These are phyloP conservation scores for Silene conica DNA, from an alignment of 148 eudicot genomes.

Conservation along the genomic window DNA sequence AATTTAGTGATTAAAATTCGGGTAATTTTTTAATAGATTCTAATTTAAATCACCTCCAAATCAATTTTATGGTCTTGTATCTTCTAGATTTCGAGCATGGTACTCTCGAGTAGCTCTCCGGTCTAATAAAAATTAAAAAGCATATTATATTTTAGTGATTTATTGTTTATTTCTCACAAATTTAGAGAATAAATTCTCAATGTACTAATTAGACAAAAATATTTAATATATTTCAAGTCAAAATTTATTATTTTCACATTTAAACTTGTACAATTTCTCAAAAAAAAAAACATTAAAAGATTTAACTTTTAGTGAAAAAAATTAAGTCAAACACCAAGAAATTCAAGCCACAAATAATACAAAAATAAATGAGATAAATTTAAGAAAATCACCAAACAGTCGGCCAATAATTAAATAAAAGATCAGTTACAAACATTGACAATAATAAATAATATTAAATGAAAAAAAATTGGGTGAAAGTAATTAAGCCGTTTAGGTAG, in stretches of 20 bases:
- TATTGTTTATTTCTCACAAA: too few relatives aligned
- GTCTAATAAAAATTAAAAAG: too few relatives aligned
- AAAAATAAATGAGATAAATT: not conserved
- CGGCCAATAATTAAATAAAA: not conserved
- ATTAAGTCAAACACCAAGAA: not conserved
- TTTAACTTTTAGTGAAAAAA: not conserved
- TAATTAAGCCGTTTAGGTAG: not conserved
- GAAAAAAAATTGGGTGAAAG: conserved; percentile 3
- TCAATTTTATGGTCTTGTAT: too few relatives aligned
- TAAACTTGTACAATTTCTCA: not conserved
- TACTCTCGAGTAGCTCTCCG: too few relatives aligned
- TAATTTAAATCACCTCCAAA: too few relatives aligned
- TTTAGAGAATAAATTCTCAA: not conserved
- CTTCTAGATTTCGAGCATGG: too few relatives aligned
- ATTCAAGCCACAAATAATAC: not conserved
- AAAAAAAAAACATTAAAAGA: too few relatives aligned
- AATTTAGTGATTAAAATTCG: too few relatives aligned
- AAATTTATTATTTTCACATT: too few relatives aligned
- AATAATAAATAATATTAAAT: conserved; percentile 1
- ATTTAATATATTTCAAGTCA: too few relatives aligned
- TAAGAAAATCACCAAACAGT: not conserved
- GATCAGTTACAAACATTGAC: not conserved
- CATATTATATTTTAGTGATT: too few relatives aligned
- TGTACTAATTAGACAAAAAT: not conserved
- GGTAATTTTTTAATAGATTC: too few relatives aligned